Evolutionary conservation across 305 asterid species (phyloP).

Genomic region (Fraxinus velutina): DNA sequence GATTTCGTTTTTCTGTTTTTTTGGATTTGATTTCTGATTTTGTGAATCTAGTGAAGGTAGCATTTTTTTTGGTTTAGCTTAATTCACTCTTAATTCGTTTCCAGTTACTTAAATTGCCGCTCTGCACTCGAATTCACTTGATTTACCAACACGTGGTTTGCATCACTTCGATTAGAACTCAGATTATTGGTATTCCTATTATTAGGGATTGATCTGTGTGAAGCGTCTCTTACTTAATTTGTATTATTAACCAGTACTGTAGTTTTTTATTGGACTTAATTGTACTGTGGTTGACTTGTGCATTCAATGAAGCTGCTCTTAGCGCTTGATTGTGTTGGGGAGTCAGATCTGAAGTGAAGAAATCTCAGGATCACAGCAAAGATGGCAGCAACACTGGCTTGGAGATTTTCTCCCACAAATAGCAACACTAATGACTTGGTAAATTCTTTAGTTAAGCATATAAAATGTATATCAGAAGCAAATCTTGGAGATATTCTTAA

Average conservation of each 20-base stretch:
- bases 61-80: slow-evolving; percentile 18
- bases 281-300: slow-evolving; percentile 31
- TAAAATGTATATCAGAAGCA: background rate
- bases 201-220: slow-evolving; percentile 28
- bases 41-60: slow-evolving; percentile 9
- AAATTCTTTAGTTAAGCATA: slow-evolving; percentile 20
- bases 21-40: slow-evolving; percentile 26
- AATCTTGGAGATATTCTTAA: slow-evolving; percentile 16
- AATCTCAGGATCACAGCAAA: slow-evolving; percentile 40
- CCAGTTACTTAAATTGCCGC: slow-evolving; percentile 6
- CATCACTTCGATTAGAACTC: background rate
- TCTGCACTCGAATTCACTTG: slow-evolving; percentile 18
- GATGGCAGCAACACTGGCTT: slow-evolving; percentile 73
- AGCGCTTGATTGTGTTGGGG: slow-evolving; percentile 36
- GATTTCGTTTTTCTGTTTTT: slow-evolving; percentile 13
- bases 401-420: slow-evolving; percentile 65
- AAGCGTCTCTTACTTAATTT: background rate
- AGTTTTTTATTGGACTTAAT: slow-evolving; percentile 22
- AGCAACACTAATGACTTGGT: slow-evolving; percentile 72
- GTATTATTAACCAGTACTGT: background rate
- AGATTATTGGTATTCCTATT: slow-evolving; percentile 18
- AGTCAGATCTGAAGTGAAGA: slow-evolving; percentile 50
- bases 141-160: background rate
- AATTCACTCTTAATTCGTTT: slow-evolving; percentile 8
- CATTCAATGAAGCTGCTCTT: slow-evolving; percentile 30